Conservation (phyloP, 2,329 filamentous ascomycete genomes). For the Diaporthe ilicicola region DNA sequence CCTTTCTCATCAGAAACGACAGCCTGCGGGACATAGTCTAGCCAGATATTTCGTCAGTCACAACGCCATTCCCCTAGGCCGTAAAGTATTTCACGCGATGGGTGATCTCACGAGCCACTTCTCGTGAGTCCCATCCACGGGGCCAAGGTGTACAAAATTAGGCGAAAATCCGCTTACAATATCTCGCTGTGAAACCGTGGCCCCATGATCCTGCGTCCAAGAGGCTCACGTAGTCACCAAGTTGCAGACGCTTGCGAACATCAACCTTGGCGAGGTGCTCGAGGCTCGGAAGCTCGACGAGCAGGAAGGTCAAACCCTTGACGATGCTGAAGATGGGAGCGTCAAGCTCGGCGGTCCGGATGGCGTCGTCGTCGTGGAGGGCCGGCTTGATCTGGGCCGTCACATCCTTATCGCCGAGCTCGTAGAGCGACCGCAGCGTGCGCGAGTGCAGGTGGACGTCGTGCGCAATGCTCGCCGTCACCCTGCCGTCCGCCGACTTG, state of each 20-base stretch:
- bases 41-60: constrained; percentile 40
- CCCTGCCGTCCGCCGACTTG: constrained; percentile 46
- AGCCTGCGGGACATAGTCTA: constrained; percentile 58
- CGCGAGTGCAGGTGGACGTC: constrained; percentile 67
- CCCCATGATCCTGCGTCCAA: constrained; percentile 64
- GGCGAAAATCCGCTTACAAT: constrained; percentile 39
- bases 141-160: background rate
- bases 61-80: background rate
- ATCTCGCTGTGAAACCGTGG: constrained; percentile 60
- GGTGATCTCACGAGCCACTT: no score
- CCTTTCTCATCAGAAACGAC: constrained; percentile 35
- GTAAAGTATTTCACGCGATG: background rate
- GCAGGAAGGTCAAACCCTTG: constrained; percentile 77
- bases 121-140: background rate
- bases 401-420: constrained; percentile 38
- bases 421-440: constrained; percentile 46
- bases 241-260: constrained; percentile 41
- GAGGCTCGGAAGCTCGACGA: constrained; percentile 68
- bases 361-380: constrained; percentile 41
- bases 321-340: constrained; percentile 70
- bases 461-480: constrained; percentile 72
- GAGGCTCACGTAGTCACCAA: constrained; percentile 41
- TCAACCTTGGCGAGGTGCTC: constrained; percentile 61
- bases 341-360: constrained; percentile 48
- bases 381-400: constrained; percentile 40